phyloP scores from a whole-genome alignment of 805 yeast species.

The Candida sanyiensis region DNA sequence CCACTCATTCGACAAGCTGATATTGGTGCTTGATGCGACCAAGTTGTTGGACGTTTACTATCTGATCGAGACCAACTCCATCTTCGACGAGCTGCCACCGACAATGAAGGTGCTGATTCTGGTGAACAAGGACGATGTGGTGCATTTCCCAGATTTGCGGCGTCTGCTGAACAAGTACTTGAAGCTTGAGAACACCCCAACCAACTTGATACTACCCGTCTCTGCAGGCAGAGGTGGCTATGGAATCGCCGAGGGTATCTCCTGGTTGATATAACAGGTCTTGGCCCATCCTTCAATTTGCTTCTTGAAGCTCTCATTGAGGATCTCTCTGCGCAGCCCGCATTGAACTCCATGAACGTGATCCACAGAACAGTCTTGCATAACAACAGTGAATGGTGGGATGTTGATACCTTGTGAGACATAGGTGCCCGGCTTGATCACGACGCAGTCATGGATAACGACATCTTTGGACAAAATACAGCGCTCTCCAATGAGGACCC shows the following conservation, averaged over 20 bases:
- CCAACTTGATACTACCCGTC: constrained; percentile 18
- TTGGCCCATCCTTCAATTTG: constrained; percentile 23
- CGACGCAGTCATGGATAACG: constrained; percentile 47
- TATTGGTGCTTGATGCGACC: constrained; percentile 20
- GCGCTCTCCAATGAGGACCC: constrained; percentile 41
- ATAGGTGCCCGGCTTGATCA: constrained; percentile 35
- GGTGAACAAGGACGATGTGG: constrained; percentile 19
- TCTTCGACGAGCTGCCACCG: constrained; percentile 6
- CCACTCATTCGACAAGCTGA: constrained; percentile 8
- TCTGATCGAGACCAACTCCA: constrained; percentile 7
- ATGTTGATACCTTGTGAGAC: constrained; percentile 40
- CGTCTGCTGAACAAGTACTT: constrained; percentile 15
- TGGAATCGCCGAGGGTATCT: constrained; percentile 25
- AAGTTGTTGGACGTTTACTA: constrained; percentile 11
- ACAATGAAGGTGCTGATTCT: constrained; percentile 16
- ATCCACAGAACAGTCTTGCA: not conserved
- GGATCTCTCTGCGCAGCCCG: constrained; percentile 9
- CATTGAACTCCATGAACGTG: constrained; percentile 5
- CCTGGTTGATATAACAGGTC: constrained; percentile 23
- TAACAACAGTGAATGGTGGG: constrained; percentile 48
- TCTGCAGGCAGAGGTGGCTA: constrained; percentile 13
- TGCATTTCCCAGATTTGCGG: constrained; percentile 3
- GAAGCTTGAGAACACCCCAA: constrained; percentile 5
- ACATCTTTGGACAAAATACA: constrained; percentile 35
- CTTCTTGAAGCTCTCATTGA: constrained; percentile 27